Percentiles rank a stretch among this genome's conserved stretches.
phyloP scores from a whole-genome alignment of 176 grass and related monocot species.

The Dactylis glomerata region DNA sequence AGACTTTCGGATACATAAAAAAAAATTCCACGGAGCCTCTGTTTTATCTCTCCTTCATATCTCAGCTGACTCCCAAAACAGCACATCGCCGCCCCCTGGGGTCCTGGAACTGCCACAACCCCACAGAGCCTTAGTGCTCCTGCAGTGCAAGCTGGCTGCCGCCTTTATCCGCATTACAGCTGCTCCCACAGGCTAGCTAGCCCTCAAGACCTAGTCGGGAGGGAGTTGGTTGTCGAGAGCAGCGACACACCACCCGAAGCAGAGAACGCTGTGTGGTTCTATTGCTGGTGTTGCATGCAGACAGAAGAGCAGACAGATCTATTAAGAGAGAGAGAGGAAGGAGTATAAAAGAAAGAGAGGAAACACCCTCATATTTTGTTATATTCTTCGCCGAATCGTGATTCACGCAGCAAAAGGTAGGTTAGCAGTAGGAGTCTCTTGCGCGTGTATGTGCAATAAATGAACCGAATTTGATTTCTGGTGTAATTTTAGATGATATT shows the following conservation, averaged over 20 bases:
- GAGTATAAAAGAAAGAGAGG: neutral
- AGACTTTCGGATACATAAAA: neutral
- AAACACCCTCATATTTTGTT: neutral
- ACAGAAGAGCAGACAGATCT: neutral
- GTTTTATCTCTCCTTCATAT: neutral
- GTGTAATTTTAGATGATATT: no score
- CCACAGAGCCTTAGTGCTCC: neutral
- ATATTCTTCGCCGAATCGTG: neutral
- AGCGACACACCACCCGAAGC: neutral
- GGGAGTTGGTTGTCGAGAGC: neutral
- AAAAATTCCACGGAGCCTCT: neutral
- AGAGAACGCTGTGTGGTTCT: neutral
- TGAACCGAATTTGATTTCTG: no score
- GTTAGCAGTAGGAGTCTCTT: no score
- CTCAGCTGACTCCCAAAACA: neutral
- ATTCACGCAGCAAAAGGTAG: neutral
- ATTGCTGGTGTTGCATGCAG: neutral
- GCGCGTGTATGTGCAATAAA: no score
- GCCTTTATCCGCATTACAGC: neutral
- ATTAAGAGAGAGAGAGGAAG: neutral
- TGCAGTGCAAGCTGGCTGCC: neutral
- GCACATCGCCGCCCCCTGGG: neutral
- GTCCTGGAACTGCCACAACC: neutral
- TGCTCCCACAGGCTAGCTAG: neutral
- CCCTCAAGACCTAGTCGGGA: neutral